Evolutionary conservation across 257 asterid species (phyloP).

Genomic region (Gentiana dahurica): DNA sequence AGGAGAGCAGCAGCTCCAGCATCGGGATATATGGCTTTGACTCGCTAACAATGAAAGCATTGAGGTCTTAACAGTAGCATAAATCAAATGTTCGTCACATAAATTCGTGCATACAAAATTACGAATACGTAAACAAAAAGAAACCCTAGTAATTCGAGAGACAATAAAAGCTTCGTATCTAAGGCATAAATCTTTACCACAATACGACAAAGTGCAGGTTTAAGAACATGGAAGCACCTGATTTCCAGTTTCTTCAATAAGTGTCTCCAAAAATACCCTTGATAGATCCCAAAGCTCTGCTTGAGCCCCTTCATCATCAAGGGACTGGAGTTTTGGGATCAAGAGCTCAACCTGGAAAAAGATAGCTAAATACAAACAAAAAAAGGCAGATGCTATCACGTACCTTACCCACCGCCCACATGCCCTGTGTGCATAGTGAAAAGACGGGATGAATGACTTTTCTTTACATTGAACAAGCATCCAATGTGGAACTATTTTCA

Average conservation of each 20-base stretch:
- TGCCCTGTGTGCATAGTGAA: too few species aligned
- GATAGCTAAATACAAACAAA: neutral
- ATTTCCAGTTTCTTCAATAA: constrained; percentile 66
- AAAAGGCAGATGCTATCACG: neutral
- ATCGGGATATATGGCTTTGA: constrained; percentile 92
- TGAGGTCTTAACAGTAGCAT: constrained; percentile 17
- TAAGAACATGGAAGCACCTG: constrained; percentile 25
- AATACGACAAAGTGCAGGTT: neutral
- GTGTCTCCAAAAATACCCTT: constrained; percentile 59
- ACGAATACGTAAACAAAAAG: neutral
- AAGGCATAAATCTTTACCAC: too few species aligned
- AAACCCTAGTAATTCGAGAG: too few species aligned
- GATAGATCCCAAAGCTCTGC: constrained; percentile 88
- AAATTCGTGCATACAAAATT: neutral
- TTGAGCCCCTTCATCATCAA: constrained; percentile 97
- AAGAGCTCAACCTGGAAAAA: constrained; percentile 70
- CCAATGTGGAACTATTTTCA: too few species aligned
- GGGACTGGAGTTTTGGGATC: constrained; percentile 88
- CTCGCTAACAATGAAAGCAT: constrained; percentile 43
- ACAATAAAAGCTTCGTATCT: too few species aligned
- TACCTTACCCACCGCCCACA: too few species aligned
- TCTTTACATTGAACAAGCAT: too few species aligned
- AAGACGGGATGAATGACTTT: too few species aligned
- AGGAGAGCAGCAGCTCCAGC: constrained; percentile 98
- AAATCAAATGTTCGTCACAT: neutral